Conservation (phyloP, 495 filamentous ascomycete genomes). For the Talaromyces borbonicus region DNA sequence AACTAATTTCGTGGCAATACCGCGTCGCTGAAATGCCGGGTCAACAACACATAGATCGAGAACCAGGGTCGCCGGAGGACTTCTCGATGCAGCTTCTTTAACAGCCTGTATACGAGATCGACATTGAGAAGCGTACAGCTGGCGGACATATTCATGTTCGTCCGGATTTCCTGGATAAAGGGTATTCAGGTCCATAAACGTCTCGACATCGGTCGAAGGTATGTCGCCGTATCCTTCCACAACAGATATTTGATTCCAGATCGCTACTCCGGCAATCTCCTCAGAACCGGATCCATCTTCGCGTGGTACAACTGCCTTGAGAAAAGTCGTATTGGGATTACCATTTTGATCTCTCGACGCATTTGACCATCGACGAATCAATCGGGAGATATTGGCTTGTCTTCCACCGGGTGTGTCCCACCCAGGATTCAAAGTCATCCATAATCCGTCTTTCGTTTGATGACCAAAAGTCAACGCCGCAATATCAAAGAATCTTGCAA, state of each 20-base stretch:
- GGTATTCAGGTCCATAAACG: slow-evolving; percentile 15
- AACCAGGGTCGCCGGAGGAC: slow-evolving; percentile 24
- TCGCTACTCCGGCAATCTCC: slow-evolving; percentile 28
- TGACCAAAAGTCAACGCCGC: slow-evolving; percentile 24
- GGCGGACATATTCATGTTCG: slow-evolving; percentile 28
- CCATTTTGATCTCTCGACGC: slow-evolving; percentile 22
- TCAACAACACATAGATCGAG: slow-evolving; percentile 32
- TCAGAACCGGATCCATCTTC: slow-evolving; percentile 8
- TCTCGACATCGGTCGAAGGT: slow-evolving; percentile 15
- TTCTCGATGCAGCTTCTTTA: slow-evolving; percentile 14
- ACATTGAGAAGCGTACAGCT: slow-evolving; percentile 20
- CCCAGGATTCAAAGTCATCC: slow-evolving; percentile 31
- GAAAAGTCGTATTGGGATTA: slow-evolving; percentile 29
- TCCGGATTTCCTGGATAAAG: slow-evolving; percentile 26
- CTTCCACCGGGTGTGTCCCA: slow-evolving; percentile 31
- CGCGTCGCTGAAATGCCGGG: slow-evolving; percentile 28
- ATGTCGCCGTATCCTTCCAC: slow-evolving; percentile 28
- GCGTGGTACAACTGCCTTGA: slow-evolving; percentile 30
- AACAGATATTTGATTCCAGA: slow-evolving; percentile 26
- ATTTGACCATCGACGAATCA: slow-evolving; percentile 22
- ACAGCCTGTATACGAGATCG: slow-evolving; percentile 21
- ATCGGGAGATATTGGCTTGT: slow-evolving; percentile 14
- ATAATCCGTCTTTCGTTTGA: slow-evolving; percentile 30
- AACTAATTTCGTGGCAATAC: slow-evolving; percentile 26
- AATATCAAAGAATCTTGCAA: slow-evolving; percentile 1